Evolutionary conservation across 1,139 yeast species (phyloP), one percentile per base, ranked within the genome.

Genomic region (Kodamaea fungicola): DNA sequence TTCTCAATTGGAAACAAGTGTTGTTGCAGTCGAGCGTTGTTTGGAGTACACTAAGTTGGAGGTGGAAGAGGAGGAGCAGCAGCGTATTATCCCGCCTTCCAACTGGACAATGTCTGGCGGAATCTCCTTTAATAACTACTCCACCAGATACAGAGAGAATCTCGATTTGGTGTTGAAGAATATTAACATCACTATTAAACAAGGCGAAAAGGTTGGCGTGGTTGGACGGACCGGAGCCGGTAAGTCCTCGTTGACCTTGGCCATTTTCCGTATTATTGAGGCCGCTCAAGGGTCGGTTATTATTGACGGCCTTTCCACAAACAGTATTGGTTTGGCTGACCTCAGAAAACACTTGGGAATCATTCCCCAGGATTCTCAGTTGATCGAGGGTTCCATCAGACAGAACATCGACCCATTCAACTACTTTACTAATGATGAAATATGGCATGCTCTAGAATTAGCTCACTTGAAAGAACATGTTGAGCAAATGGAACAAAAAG

Each of bases 201-300:
- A 94, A 1, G 72, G 74, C 43, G 97, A 92, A 59, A 92, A 92
- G 59, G 72, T 92, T 50, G 98, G 98, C 46, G 88, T 92, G 62
- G 97, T 90, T 42, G 95, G 95, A 34, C 76, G 97, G 56, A 90
- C 98, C 0, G 98, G 98, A 46, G 97, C 97, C 3, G 98, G 98
- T 41, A 92, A 92, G 61, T 85, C 96, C 0, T 86, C 96, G 1
- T 72, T 92, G 52, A 89, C 97, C 0, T 65, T 92, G 48, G 95
- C 97, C 0, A 66, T 92, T 33, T 90, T 90, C 71, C 73, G 98
- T 56, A 81, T 92, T 34, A 88, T 92, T 52, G 92, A 84, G 51
- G 78, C 90, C 0, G 66, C 66, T 2, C 61, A 50, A 2, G 94
- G 94, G 2, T 46, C 59, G 9, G 74, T 78, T 29, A 47, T 55